Evolutionary conservation across 192 early-diverging fungal genomes (phyloP), one percentile per base, ranked within the genome.

Genomic region (Coemansia brasiliensis): DNA sequence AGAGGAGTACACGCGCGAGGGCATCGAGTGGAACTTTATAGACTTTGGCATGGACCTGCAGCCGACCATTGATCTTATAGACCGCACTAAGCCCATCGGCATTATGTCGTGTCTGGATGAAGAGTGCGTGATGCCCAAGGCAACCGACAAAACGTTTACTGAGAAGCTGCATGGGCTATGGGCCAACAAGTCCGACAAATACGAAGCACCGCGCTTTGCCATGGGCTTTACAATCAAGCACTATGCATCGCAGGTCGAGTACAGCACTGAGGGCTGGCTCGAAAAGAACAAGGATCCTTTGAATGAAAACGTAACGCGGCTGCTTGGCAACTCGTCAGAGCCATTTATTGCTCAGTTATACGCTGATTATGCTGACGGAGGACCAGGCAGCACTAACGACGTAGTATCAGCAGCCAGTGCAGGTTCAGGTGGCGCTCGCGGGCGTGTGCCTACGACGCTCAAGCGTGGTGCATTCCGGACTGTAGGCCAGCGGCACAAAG

Each of bases 231-330:
- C 90, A 22, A 69, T 98, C 24, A 84, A 89, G 38, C 96, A 98
- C 70, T 98, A 98, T 70, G 96, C 96, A 27, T 96, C 90, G 38
- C 85, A 92, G 56, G 96, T 98, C 25, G 94, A 98, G 63, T 98
- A 98, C 65, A 86, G 81, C 59, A 90, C 88, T 3, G 61, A 79
- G 9, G 94, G 93, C 27, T 98, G 95, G 95, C 79, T 98, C 4
- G 92, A 98, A 77, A 97, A 96, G 83, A 98, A 98, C 85, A 98
- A 96, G 74, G 96, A 98, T 65, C 95, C 92, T 12, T 83, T 98
- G 52, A 97, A 98, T 70, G 95, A 96, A 67, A 91, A 92, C 72
- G 82, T 98, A 26, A 95, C 95, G 0, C 80, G 87, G 22, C 73
- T 96, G 32, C 67, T 98, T 24, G 93, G 93, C 27, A 81, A 83